Conservation (phyloP, 768 basidiomycete species). For the Mrakia blollopis region DNA sequence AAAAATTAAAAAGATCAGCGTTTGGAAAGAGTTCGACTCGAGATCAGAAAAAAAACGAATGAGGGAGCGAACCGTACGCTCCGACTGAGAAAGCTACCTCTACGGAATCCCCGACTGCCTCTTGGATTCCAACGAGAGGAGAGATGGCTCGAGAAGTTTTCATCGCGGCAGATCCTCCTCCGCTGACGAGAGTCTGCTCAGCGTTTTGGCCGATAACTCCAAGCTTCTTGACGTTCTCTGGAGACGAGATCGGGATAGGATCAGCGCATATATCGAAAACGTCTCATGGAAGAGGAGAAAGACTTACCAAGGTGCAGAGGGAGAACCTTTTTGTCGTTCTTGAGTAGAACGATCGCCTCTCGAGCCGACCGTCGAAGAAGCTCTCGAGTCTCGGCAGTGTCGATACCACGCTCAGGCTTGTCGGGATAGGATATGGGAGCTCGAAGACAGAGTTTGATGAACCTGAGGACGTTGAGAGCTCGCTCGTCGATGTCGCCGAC, state of each 20-base stretch:
- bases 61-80: neutral
- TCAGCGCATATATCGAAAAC: too few relatives aligned
- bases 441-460: neutral
- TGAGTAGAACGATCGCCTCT: conserved; percentile 51
- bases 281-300: too few relatives aligned
- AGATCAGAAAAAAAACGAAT: too few relatives aligned
- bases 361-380: neutral
- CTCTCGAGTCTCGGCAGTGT: neutral
- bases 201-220: conserved; percentile 38
- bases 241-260: too few relatives aligned
- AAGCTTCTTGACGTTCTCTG: conserved; percentile 32
- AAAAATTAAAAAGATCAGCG: neutral
- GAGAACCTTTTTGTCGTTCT: conserved; percentile 47
- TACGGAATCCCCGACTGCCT: neutral
- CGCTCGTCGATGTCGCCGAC: neutral
- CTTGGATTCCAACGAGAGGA: neutral
- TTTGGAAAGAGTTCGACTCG: neutral
- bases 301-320: conserved; percentile 36
- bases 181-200: neutral
- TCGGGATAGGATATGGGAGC: neutral
- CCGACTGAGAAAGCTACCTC: conserved; percentile 32
- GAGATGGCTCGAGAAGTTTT: neutral
- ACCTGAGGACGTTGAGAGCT: neutral
- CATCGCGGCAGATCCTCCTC: conserved; percentile 13
- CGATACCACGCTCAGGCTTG: neutral